Evolutionary conservation across 2,329 filamentous ascomycete genomes (phyloP).

Genomic region (Rachicladosporium sp.): DNA sequence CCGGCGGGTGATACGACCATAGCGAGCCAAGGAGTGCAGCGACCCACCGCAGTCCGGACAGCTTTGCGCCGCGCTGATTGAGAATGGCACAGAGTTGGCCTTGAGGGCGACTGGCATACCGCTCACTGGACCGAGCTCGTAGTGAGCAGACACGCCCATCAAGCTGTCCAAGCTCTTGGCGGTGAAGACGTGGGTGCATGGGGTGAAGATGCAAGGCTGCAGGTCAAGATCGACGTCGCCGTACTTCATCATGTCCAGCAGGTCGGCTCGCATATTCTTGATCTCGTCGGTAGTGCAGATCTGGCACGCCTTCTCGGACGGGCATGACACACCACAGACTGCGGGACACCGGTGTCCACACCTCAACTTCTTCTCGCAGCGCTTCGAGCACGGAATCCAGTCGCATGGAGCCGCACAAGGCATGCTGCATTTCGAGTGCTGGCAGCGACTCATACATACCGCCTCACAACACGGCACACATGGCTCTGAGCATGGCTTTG

Average conservation of each 20-base stretch:
- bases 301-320: conserved; percentile 42
- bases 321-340: conserved; percentile 53
- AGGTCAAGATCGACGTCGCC: conserved; percentile 45
- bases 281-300: conserved; percentile 36
- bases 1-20: conserved; percentile 49
- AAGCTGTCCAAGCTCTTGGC: conserved; percentile 48
- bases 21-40: conserved; percentile 45
- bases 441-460: conserved; percentile 43
- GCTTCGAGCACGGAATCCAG: conserved; percentile 49
- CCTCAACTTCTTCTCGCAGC: conserved; percentile 41
- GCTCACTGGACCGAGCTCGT: conserved; percentile 28
- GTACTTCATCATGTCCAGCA: conserved; percentile 43
- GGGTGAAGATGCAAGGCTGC: conserved; percentile 49
- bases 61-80: conserved; percentile 32
- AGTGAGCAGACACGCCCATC: conserved; percentile 43
- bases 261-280: conserved; percentile 42
- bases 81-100: conserved; percentile 35
- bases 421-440: conserved; percentile 39
- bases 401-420: conserved; percentile 58
- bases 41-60: conserved; percentile 51
- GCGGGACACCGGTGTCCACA: conserved; percentile 56
- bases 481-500: conserved; percentile 44
- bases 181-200: conserved; percentile 53
- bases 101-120: conserved; percentile 17
- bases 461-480: conserved; percentile 49